A percentile compares a stretch with the other conserved stretches of the same genome.
phyloP scores from a whole-genome alignment of 306 rosid species.

The Dalbergia cultrata region DNA sequence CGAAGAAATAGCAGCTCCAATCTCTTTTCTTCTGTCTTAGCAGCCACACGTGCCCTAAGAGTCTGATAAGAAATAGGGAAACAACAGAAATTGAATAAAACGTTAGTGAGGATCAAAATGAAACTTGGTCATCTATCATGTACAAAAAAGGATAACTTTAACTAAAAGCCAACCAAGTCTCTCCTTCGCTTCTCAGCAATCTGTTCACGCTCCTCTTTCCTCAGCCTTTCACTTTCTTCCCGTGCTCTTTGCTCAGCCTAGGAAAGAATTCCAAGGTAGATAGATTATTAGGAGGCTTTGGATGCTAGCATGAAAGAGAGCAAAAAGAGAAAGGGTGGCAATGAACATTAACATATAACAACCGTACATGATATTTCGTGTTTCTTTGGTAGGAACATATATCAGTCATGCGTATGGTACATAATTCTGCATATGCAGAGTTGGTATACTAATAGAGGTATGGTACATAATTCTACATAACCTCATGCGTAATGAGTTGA shows the following conservation, averaged over 20 bases:
- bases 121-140: background rate
- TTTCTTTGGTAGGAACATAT: constrained; percentile 7
- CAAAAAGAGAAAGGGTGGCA: constrained; percentile 9
- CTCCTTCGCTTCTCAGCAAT: constrained; percentile 90
- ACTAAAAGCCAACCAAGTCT: constrained; percentile 73
- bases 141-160: constrained; percentile 32
- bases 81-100: constrained; percentile 17
- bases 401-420: constrained; percentile 15
- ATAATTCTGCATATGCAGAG: constrained; percentile 3
- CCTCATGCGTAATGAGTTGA: constrained; percentile 14
- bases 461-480: constrained; percentile 10
- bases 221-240: constrained; percentile 94
- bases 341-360: background rate
- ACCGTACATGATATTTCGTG: background rate
- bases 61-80: constrained; percentile 58
- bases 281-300: constrained; percentile 31
- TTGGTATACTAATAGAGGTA: background rate
- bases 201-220: constrained; percentile 91
- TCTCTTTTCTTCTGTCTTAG: constrained; percentile 97
- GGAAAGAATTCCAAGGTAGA: constrained; percentile 30
- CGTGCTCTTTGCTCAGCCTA: constrained; percentile 99
- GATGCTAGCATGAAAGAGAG: background rate
- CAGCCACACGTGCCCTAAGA: constrained; percentile 96
- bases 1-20: constrained; percentile 95
- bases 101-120: constrained; percentile 11